These are phyloP conservation scores for Saccharomycopsis babjevae DNA, from an alignment of 805 yeast genomes.

Conservation along the genomic window DNA sequence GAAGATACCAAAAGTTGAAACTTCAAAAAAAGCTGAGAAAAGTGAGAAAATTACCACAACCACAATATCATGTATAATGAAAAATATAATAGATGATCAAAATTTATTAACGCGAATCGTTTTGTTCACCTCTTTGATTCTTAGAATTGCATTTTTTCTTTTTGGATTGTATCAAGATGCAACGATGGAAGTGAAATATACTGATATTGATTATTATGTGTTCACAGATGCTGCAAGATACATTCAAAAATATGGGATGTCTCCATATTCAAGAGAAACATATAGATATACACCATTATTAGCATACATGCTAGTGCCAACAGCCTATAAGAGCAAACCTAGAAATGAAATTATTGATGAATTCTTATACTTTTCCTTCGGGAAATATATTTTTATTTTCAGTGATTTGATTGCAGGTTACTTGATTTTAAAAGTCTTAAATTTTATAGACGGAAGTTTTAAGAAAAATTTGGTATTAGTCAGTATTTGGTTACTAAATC, in stretches of 20 bases:
- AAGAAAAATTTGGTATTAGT: constrained; percentile 34
- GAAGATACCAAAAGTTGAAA: not conserved
- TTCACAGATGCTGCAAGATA: constrained; percentile 85
- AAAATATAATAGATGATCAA: not conserved
- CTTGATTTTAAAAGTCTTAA: constrained; percentile 37
- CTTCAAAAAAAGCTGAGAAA: not conserved
- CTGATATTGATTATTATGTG: constrained; percentile 90
- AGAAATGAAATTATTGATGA: constrained; percentile 32
- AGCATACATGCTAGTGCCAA: constrained; percentile 75
- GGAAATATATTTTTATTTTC: constrained; percentile 65
- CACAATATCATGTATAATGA: constrained; percentile 1
- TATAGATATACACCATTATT: constrained; percentile 88
- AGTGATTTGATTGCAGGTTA: constrained; percentile 79
- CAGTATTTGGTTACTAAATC: constrained; percentile 80
- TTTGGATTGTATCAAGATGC: constrained; percentile 86
- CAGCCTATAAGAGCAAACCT: constrained; percentile 43
- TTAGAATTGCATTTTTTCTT: constrained; percentile 53
- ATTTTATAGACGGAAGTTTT: constrained; percentile 12
- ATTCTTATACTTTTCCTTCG: constrained; percentile 45
- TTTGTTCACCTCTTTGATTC: constrained; percentile 22
- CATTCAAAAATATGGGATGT: constrained; percentile 37
- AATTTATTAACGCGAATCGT: not conserved
- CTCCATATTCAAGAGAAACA: constrained; percentile 81
- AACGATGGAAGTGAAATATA: constrained; percentile 68
- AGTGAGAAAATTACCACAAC: not conserved